A percentile compares a stretch with the other conserved stretches of the same genome.
Evolutionary conservation across 164 flowering plant species (phyloP).

Genomic region (Kingdonia uniflora): DNA sequence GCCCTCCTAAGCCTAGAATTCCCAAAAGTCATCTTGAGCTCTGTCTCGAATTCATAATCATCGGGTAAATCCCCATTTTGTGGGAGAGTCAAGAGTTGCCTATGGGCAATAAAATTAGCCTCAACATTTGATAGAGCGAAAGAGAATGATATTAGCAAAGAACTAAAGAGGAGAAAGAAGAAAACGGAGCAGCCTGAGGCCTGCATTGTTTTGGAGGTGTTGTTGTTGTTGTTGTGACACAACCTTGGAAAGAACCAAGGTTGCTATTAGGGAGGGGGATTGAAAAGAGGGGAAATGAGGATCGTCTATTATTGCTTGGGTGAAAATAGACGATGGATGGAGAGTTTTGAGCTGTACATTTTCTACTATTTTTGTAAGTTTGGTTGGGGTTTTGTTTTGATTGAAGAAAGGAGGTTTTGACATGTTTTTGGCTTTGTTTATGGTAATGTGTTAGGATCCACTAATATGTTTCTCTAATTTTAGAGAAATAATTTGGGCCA

Average conservation of each 20-base stretch:
- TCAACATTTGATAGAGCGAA: constrained; percentile 1
- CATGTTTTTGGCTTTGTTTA: not conserved
- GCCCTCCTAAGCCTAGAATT: constrained; percentile 38
- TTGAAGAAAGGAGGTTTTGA: not conserved
- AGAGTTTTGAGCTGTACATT: not conserved
- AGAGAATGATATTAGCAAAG: not conserved
- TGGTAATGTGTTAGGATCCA: no score
- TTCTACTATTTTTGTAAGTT: not conserved
- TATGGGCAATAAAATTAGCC: not conserved
- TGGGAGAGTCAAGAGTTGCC: constrained; percentile 4
- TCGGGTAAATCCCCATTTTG: constrained; percentile 5
- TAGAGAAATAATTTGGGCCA: no score
- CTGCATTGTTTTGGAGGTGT: not conserved
- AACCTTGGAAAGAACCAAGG: not conserved
- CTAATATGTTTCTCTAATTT: not conserved
- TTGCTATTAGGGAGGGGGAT: not conserved
- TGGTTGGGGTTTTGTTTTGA: not conserved
- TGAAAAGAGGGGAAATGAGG: not conserved
- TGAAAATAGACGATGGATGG: not conserved
- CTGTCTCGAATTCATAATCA: constrained; percentile 22
- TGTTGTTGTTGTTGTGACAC: not conserved
- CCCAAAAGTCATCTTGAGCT: not conserved
- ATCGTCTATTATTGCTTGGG: not conserved
- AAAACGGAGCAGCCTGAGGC: not conserved
- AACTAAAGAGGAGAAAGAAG: not conserved